Percentiles rank a stretch among this genome's conserved stretches.
Evolutionary conservation across 306 rosid species (phyloP).

Genomic region (Malus fusca): DNA sequence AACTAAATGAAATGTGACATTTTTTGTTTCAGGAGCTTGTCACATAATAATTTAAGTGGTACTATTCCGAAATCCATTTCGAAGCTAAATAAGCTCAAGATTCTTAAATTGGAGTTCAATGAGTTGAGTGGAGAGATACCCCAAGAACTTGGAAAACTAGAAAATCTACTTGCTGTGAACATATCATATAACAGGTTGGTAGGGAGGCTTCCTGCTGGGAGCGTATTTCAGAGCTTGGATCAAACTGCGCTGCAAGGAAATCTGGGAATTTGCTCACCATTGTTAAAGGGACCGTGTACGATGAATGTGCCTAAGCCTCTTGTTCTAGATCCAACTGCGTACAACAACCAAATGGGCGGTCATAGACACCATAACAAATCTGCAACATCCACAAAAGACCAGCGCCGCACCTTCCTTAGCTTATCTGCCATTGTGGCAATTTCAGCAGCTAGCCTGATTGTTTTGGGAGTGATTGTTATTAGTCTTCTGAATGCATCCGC

Average conservation of each 20-base stretch:
- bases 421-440: slow-evolving; percentile 75
- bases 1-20: neutral
- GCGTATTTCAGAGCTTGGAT: slow-evolving; percentile 68
- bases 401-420: slow-evolving; percentile 63
- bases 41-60: slow-evolving; percentile 71
- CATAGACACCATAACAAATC: slow-evolving; percentile 31
- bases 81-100: slow-evolving; percentile 56
- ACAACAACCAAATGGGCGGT: slow-evolving; percentile 37
- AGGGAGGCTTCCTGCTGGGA: slow-evolving; percentile 76
- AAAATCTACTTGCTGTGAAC: slow-evolving; percentile 74
- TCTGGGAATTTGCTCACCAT: slow-evolving; percentile 75
- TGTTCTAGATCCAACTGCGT: slow-evolving; percentile 79
- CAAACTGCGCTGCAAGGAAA: slow-evolving; percentile 83
- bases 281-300: slow-evolving; percentile 81
- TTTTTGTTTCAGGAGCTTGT: slow-evolving; percentile 58
- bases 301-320: slow-evolving; percentile 88
- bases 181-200: slow-evolving; percentile 72
- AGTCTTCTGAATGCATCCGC: slow-evolving; percentile 65
- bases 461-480: slow-evolving; percentile 62
- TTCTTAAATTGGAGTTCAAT: slow-evolving; percentile 71
- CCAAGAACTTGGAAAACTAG: slow-evolving; percentile 69
- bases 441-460: slow-evolving; percentile 58
- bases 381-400: slow-evolving; percentile 9
- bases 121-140: slow-evolving; percentile 85
- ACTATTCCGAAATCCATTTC: slow-evolving; percentile 65